Percentiles rank a stretch among this genome's conserved stretches.
phyloP scores from a whole-genome alignment of 208 protist genomes.

The Vickermania ingenoplastis region DNA sequence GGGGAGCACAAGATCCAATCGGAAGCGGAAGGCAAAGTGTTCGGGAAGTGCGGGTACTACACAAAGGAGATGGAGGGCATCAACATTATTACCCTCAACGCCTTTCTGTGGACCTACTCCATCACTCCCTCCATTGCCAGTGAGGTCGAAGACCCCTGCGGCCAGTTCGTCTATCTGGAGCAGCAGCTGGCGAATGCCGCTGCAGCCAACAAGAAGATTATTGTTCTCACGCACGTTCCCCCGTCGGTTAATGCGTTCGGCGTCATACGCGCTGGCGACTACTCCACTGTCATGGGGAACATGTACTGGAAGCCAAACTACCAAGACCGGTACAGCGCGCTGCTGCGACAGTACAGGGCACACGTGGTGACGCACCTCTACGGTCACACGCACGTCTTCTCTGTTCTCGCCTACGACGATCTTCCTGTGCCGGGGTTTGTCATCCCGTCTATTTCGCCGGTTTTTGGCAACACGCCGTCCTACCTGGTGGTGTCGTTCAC shows the following conservation, averaged over 20 bases:
- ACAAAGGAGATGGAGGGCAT: constrained; percentile 13
- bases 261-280: constrained; percentile 2
- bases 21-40: constrained; percentile 5
- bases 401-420: constrained; percentile 14
- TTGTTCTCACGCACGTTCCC: constrained; percentile 35
- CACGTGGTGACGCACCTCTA: constrained; percentile 21
- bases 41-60: constrained; percentile 26
- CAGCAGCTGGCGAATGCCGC: constrained; percentile 16
- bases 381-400: constrained; percentile 32
- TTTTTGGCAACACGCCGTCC: constrained; percentile 23
- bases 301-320: constrained; percentile 36
- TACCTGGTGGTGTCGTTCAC: constrained; percentile 23
- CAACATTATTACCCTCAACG: constrained; percentile 29
- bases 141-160: constrained; percentile 28
- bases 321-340: constrained; percentile 14
- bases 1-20: constrained; percentile 8
- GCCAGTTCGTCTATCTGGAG: constrained; percentile 26
- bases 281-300: constrained; percentile 7
- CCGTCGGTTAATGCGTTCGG: constrained; percentile 19
- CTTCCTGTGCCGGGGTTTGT: constrained; percentile 26
- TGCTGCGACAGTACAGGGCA: constrained; percentile 12
- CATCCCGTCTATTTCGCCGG: constrained; percentile 20
- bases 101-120: constrained; percentile 21
- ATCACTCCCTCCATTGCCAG: constrained; percentile 14
- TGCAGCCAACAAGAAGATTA: constrained; percentile 20